These are phyloP conservation scores for Myriangium duriaei DNA, from an alignment of 2,329 filamentous ascomycete genomes.

Conservation along the genomic window DNA sequence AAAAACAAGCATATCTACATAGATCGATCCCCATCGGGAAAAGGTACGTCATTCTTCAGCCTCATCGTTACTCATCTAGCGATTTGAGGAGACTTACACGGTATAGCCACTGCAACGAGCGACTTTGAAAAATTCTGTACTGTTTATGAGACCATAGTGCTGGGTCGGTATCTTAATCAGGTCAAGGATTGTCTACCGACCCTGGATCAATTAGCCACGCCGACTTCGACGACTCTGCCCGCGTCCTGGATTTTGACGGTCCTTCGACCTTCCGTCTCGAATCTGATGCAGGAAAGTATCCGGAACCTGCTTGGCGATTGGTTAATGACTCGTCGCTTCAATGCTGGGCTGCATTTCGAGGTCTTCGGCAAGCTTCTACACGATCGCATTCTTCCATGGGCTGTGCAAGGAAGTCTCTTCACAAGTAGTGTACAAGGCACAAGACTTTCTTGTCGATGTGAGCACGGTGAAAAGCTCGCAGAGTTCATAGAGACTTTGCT, in stretches of 20 bases:
- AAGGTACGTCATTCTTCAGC: too few relatives aligned
- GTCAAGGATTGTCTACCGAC: constrained; percentile 33
- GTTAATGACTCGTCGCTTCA: constrained; percentile 25
- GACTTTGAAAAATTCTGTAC: constrained; percentile 33
- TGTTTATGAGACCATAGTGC: constrained; percentile 36
- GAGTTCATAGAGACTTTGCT: constrained; percentile 25
- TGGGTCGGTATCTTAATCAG: constrained; percentile 38
- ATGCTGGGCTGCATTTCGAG: constrained; percentile 13
- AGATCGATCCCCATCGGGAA: constrained; percentile 3
- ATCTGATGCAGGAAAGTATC: constrained; percentile 32
- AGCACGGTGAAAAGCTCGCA: constrained; percentile 29
- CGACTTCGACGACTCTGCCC: constrained; percentile 23
- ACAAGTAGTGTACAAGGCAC: constrained; percentile 25
- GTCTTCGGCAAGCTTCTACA: constrained; percentile 27
- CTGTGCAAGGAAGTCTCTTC: constrained; percentile 32
- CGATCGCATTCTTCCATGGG: constrained; percentile 35
- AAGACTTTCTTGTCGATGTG: constrained; percentile 22
- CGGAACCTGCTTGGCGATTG: constrained; percentile 35
- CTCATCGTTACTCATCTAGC: too few relatives aligned
- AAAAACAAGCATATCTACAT: constrained; percentile 8
- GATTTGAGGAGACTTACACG: background rate
- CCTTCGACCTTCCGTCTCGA: constrained; percentile 28
- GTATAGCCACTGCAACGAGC: constrained; percentile 3
- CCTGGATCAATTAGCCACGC: constrained; percentile 26
- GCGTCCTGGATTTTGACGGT: constrained; percentile 31